A percentile compares a stretch with the other conserved stretches of the same genome.
Evolutionary conservation across 495 filamentous ascomycete genomes (phyloP).

Genomic region (Podospora bellae-mahoneyi): DNA sequence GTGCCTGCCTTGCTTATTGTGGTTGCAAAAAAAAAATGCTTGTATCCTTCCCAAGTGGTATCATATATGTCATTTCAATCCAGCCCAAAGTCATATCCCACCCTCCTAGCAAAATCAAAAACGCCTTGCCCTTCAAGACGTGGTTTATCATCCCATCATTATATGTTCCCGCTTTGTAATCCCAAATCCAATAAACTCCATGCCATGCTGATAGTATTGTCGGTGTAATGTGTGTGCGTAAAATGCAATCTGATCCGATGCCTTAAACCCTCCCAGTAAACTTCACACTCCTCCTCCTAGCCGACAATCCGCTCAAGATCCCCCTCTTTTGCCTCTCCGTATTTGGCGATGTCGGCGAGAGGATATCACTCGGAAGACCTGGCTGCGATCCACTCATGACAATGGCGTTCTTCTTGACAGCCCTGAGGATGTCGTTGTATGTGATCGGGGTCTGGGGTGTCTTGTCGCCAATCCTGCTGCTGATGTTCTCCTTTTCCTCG

Average conservation of each 20-base stretch:
- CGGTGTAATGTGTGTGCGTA: neutral
- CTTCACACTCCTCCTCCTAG: constrained; percentile 41
- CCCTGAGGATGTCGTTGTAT: constrained; percentile 39
- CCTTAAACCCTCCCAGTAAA: constrained; percentile 21
- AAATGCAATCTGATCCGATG: neutral
- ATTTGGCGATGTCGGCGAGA: constrained; percentile 30
- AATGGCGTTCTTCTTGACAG: constrained; percentile 37
- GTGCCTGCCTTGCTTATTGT: neutral
- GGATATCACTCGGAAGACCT: constrained; percentile 20
- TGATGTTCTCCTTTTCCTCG: constrained; percentile 15
- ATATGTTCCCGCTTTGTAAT: neutral
- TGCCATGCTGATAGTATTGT: neutral
- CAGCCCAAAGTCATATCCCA: neutral
- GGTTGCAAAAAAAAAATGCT: neutral
- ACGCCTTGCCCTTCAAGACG: neutral
- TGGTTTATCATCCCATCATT: neutral
- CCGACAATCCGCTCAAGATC: constrained; percentile 41
- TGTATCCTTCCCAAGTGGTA: neutral
- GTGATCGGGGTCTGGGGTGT: constrained; percentile 37
- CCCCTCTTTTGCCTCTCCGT: constrained; percentile 33
- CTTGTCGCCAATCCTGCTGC: constrained; percentile 15
- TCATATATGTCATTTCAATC: neutral
- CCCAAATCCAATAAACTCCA: neutral
- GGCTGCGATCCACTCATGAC: constrained; percentile 25
- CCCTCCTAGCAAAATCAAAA: no score